Base-by-base conservation (phyloP, 2,329 filamentous ascomycete species). In the Phialophora chinensis region DNA sequence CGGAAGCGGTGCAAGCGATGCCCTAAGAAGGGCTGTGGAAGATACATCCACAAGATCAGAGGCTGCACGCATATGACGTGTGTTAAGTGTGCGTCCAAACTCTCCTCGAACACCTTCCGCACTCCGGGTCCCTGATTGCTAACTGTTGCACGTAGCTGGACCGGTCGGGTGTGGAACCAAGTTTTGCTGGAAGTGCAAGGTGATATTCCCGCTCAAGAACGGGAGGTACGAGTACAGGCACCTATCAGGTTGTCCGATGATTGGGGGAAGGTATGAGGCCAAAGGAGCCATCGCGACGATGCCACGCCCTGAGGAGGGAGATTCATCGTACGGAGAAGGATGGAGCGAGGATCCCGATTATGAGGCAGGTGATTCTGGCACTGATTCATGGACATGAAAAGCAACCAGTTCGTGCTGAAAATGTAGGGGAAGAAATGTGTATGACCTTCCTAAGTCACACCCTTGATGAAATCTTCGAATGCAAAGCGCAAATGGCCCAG, bases 181-280 rank as follows among this genome's bases (percentile, higher is more conserved):
- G 49, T 52, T 52, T 29, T 52, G 49, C 49, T 52, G 49, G 49
- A 52, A 52, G 20, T 52, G 49, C 25, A 52, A 52, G 49, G 49
- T 52, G 20, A 52, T 52, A 11, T 52, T 52, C 12, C 49, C 49
- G 49, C 20, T 52, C 23, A 52, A 52, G 49, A 52, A 52, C 14
- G 49, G 49, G 25, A 52, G 49, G 23, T 52, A 29, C 49, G 49
- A 52, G 49, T 52, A 52, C 49, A 23, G 49, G 14, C 49, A 52
- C 49, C n/a, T 52, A 27, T 10, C 49, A 23, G 20, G 25, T 11
- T 52, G 49, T 52, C 49, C 20, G 20, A 52, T 52, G 49, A 3
- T 52, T 3, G 49, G 20, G 8, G 20, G 20, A 27, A 52, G 20
- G 14, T 52, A 27, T 17, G 49, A 52, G 25, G 25, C 49, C 3